Conservation (phyloP, 129 eudicot species). For the Tagetes patula region DNA sequence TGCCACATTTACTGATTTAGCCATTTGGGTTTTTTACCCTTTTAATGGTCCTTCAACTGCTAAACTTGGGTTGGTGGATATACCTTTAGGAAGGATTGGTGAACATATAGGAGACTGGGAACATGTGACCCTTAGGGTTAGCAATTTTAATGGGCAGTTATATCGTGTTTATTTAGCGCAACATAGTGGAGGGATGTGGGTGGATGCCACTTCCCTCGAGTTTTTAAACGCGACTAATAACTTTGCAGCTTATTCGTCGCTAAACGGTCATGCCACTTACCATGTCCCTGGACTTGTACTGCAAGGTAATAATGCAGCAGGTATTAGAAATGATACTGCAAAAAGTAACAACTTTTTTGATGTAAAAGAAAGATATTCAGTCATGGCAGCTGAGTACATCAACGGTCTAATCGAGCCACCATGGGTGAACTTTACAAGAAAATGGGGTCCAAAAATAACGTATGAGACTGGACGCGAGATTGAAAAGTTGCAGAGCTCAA, state of each 20-base stretch:
- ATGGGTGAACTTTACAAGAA: conserved; percentile 51
- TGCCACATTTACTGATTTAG: conserved; percentile 63
- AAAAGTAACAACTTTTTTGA: conserved; percentile 36
- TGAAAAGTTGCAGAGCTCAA: conserved; percentile 27
- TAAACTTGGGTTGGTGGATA: conserved; percentile 40
- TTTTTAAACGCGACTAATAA: conserved; percentile 38
- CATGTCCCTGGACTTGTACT: conserved; percentile 37
- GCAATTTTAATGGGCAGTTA: conserved; percentile 64
- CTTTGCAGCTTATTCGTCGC: conserved; percentile 50
- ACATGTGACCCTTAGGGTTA: conserved; percentile 68
- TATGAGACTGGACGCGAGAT: conserved; percentile 36
- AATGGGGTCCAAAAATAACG: conserved; percentile 64
- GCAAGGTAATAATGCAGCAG: conserved; percentile 45
- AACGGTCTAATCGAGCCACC: conserved; percentile 39
- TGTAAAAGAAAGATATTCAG: conserved; percentile 27
- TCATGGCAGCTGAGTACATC: conserved; percentile 52
- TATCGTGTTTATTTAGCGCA: conserved; percentile 54
- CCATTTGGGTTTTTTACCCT: conserved; percentile 70
- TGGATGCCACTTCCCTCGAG: conserved; percentile 45
- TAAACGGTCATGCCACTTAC: conserved; percentile 68
- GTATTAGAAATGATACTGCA: conserved; percentile 47
- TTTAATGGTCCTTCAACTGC: conserved; percentile 70
- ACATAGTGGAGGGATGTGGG: conserved; percentile 71
- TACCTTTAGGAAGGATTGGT: conserved; percentile 57
- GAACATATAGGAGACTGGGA: conserved; percentile 89